phyloP scores from a whole-genome alignment of 2,329 filamentous ascomycete genomes.

The Microdochium paspali region DNA sequence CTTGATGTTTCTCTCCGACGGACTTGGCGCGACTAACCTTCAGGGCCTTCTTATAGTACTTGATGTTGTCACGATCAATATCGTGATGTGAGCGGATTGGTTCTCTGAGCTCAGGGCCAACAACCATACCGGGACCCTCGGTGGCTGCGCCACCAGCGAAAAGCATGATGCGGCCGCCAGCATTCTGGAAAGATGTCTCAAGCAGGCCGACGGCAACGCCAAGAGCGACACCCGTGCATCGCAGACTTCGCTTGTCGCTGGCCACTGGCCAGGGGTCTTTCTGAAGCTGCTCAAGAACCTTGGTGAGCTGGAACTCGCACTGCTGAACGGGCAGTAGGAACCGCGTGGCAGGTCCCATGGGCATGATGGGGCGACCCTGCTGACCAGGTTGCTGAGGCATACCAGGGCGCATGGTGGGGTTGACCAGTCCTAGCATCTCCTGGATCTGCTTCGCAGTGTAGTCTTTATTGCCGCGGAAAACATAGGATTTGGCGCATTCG shows the following conservation, averaged over 20 bases:
- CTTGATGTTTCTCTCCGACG: not conserved
- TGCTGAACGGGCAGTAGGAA: constrained; percentile 93
- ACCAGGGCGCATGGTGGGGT: constrained; percentile 63
- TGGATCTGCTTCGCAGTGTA: constrained; percentile 99
- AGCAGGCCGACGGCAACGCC: constrained; percentile 89
- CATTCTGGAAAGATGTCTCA: constrained; percentile 92
- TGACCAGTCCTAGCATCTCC: constrained; percentile 87
- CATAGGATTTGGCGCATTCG: constrained; percentile 96
- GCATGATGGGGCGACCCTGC: constrained; percentile 63
- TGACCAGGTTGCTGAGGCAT: constrained; percentile 53
- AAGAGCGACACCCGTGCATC: constrained; percentile 92
- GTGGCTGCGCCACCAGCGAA: constrained; percentile 93
- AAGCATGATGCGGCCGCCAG: constrained; percentile 91
- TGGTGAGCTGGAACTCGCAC: constrained; percentile 95
- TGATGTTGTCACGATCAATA: constrained; percentile 97
- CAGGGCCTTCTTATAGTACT: constrained; percentile 98
- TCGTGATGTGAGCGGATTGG: constrained; percentile 97
- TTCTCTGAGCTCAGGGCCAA: constrained; percentile 89
- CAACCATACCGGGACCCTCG: constrained; percentile 93
- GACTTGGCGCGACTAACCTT: constrained; percentile 51
- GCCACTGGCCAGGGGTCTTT: constrained; percentile 97
- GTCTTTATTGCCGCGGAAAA: constrained; percentile 96
- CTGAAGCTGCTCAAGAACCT: constrained; percentile 88
- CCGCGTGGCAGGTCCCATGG: constrained; percentile 72
- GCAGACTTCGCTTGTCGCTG: constrained; percentile 79